Conservation (phyloP, 805 yeast genomes). For the Saccharomycopsis capsularis region DNA sequence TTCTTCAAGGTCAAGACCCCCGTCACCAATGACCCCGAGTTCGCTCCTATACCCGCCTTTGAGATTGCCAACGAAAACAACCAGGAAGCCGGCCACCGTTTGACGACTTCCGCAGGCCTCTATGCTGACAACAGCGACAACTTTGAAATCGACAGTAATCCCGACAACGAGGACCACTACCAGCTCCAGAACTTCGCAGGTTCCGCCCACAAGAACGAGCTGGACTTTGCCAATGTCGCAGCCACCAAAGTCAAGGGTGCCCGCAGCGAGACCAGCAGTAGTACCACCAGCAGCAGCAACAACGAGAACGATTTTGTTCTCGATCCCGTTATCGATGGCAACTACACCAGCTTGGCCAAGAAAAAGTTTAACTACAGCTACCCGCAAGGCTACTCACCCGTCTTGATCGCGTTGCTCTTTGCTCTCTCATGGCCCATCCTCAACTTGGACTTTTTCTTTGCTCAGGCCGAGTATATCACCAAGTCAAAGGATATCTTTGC, state of each 20-base stretch:
- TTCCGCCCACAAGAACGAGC: not conserved
- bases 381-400: conserved; percentile 20
- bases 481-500: conserved; percentile 47
- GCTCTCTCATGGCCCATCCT: conserved; percentile 42
- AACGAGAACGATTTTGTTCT: not conserved
- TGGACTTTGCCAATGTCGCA: not conserved
- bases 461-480: conserved; percentile 33
- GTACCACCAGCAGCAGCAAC: not conserved
- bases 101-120: not conserved
- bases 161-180: not conserved
- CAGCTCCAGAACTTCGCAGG: not conserved
- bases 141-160: conserved; percentile 2
- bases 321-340: not conserved
- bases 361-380: conserved; percentile 2
- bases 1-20: conserved; percentile 10
- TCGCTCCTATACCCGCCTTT: not conserved
- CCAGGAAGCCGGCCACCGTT: not conserved
- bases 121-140: not conserved
- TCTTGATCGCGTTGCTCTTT: conserved; percentile 36
- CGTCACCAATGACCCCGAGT: not conserved
- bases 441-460: conserved; percentile 38
- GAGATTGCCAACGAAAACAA: not conserved
- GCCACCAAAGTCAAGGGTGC: too few relatives aligned
- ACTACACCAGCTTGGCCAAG: too few relatives aligned
- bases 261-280: not conserved